Evolutionary conservation across 495 filamentous ascomycete genomes (phyloP).

Genomic region (Letharia columbiana): DNA sequence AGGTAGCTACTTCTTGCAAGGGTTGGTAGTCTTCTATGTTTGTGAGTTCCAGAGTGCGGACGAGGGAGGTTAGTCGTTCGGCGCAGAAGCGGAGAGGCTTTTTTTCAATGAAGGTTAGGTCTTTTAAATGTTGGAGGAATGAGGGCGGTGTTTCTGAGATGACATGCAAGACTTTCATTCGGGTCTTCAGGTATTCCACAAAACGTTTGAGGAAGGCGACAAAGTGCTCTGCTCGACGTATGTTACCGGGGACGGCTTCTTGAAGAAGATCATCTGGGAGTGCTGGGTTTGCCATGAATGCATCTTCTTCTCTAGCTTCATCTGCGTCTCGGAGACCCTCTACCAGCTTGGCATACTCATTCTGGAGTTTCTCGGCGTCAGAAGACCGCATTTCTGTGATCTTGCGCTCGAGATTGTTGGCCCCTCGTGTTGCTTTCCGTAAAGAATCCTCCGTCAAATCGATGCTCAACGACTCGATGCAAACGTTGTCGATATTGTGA

Average conservation of each 20-base stretch:
- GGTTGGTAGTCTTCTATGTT: conserved; percentile 98
- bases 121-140: conserved; percentile 87
- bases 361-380: conserved; percentile 86
- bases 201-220: conserved; percentile 91
- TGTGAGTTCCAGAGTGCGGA: conserved; percentile 88
- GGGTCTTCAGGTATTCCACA: conserved; percentile 93
- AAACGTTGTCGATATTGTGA: conserved; percentile 99
- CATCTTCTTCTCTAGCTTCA: conserved; percentile 80
- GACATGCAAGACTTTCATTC: conserved; percentile 96
- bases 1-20: conserved; percentile 95
- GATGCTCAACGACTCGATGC: conserved; percentile 94
- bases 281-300: conserved; percentile 94
- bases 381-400: conserved; percentile 88
- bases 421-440: conserved; percentile 78
- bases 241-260: conserved; percentile 95
- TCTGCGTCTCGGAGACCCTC: conserved; percentile 84
- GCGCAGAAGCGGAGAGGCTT: conserved; percentile 95
- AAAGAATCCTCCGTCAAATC: conserved; percentile 93
- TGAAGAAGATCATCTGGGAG: conserved; percentile 75
- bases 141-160: conserved; percentile 94
- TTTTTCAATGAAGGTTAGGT: conserved; percentile 93
- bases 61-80: conserved; percentile 88
- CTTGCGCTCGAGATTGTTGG: conserved; percentile 78
- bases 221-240: conserved; percentile 93
- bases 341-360: conserved; percentile 91